Base-by-base conservation (phyloP, 78 protist species). In the Dictyostelium discoideum region DNA sequence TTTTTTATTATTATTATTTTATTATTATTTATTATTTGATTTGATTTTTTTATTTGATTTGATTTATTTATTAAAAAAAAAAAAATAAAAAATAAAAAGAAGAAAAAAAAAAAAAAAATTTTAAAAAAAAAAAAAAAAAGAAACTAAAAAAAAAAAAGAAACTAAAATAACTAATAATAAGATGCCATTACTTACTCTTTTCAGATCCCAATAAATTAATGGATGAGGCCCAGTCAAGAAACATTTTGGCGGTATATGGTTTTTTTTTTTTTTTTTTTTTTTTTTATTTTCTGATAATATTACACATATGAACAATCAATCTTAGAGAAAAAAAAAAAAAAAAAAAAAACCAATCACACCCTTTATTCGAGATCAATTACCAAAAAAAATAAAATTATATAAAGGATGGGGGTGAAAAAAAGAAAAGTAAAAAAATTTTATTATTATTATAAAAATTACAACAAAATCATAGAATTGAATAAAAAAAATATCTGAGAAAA, bases 221-320 rank as follows among this genome's bases (percentile, higher is more conserved):
- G 18, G 84, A 44, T 14, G 86, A 78, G 67, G 94, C 94, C 94
- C 94, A 88, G 57, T 88, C 94, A 3, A 88, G 48, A 67, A 88
- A 88, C 94, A 88, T 88, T 22, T n/a, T 88, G 48, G 46, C 46
- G 46, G 0, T n/a, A 11, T 26, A 6, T 42, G 37, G n/a, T n/a
- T n/a, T n/a, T 16, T 16, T 29, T 29, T 74, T 10, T 29, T 74
- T 16, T 13, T 72, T n/a, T 26, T 29, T 10, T 11, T 9, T 4
- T 72, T 32, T 24, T 26, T 69, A 3, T 69, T 44, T 46, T 5
- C 14, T 69, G 74, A 3, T 32, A 74, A 74, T 74, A 74, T 74
- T 74, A 74, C 46, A 74, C 69, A 54, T 54, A 54, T 20, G 69
- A 60, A 16, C 69, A 60, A 60, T 9, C 5, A 60, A 14, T 60